phyloP scores from a whole-genome alignment of 139 green algal genomes.

The Penium margaritaceum region DNA sequence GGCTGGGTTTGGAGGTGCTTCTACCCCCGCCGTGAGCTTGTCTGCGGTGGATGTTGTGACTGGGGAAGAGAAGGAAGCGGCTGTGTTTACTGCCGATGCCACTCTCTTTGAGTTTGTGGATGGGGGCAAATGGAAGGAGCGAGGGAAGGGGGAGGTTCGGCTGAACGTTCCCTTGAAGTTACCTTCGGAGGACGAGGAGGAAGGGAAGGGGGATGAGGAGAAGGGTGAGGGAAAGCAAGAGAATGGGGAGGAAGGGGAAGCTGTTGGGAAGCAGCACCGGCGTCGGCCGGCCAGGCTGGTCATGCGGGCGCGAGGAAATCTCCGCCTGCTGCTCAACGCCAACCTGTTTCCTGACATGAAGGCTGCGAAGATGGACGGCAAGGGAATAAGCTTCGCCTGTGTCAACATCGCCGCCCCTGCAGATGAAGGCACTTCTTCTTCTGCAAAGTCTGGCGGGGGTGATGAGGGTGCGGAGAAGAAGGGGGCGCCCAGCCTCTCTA shows the following conservation, averaged over 20 bases:
- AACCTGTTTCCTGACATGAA: conserved; percentile 70
- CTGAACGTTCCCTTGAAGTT: no score
- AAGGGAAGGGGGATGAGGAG: neutral
- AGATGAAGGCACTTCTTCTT: no score
- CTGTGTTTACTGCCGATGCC: conserved; percentile 54
- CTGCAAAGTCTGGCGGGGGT: no score
- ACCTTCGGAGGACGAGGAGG: conserved; percentile 29
- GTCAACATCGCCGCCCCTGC: no score
- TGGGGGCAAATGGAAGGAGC: conserved; percentile 68
- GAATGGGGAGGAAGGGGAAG: neutral
- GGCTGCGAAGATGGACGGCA: conserved; percentile 69
- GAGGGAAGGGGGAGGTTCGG: conserved; percentile 72
- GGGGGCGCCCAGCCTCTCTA: no score
- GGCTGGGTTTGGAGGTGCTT: no score
- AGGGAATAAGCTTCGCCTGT: conserved; percentile 69
- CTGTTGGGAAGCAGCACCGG: neutral
- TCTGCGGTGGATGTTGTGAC: conserved; percentile 27
- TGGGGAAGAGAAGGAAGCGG: conserved; percentile 47
- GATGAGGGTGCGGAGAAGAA: no score
- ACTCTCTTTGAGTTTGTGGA: conserved; percentile 72
- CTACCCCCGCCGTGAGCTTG: conserved; percentile 17
- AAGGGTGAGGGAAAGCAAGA: neutral
- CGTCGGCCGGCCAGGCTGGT: conserved; percentile 68
- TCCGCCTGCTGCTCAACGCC: conserved; percentile 82
- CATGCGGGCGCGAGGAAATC: conserved; percentile 81